Percentiles rank a stretch among this genome's conserved stretches.
Conservation (phyloP, 176 grass and related monocot genomes). For the Tillandsia leiboldiana region DNA sequence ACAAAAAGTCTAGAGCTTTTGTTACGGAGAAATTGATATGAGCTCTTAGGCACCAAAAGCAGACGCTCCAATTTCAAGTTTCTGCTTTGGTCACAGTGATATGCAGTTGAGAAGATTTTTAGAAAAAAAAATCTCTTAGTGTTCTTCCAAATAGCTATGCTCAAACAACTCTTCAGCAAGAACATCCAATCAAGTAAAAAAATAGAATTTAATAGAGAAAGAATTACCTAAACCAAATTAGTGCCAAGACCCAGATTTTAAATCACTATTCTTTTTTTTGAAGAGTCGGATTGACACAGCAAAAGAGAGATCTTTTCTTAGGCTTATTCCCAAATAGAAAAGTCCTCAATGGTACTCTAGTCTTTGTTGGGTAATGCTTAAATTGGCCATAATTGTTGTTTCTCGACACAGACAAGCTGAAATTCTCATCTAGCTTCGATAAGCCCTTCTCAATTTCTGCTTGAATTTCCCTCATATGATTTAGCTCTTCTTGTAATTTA, state of each 20-base stretch:
- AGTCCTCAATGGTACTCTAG: conserved; percentile 50
- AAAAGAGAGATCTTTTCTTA: conserved; percentile 55
- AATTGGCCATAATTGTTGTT: conserved; percentile 30
- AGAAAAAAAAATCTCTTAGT: too few species aligned
- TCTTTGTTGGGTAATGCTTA: conserved; percentile 53
- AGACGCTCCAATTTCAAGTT: too few species aligned
- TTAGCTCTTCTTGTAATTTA: conserved; percentile 55
- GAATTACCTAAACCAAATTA: not conserved
- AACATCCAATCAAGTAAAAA: too few species aligned
- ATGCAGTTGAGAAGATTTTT: too few species aligned
- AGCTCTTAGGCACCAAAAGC: too few species aligned
- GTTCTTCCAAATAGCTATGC: too few species aligned
- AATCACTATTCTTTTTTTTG: conserved; percentile 55
- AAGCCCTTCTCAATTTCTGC: conserved; percentile 53
- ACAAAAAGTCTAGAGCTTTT: too few species aligned
- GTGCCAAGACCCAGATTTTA: conserved; percentile 22
- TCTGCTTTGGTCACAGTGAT: too few species aligned
- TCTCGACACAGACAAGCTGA: conserved; percentile 33
- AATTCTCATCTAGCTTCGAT: conserved; percentile 38
- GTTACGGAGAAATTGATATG: too few species aligned
- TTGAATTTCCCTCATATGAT: conserved; percentile 65
- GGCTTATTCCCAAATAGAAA: conserved; percentile 68
- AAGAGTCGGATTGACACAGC: conserved; percentile 49
- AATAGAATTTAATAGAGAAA: not conserved
- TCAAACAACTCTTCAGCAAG: too few species aligned